Evolutionary conservation across 805 yeast genomes (phyloP), one percentile per base, ranked within the genome.

Genomic region (Metschnikowia rubicola): DNA sequence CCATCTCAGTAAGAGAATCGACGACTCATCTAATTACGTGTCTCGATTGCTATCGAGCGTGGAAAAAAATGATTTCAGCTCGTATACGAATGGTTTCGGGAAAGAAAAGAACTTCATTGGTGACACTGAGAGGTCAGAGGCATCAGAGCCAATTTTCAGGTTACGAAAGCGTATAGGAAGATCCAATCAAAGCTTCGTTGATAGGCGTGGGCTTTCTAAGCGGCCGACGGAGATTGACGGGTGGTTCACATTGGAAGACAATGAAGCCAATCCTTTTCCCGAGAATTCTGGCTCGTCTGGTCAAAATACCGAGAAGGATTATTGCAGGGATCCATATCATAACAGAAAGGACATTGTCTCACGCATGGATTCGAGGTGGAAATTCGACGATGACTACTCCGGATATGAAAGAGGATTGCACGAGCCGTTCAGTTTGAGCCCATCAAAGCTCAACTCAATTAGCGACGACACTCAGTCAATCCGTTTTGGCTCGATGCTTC

Each of bases 401-500:
- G 78, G 70, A 44, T 58, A 57, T 49, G 69, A 70, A 37, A 56
- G 51, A 41, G 73, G 72, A 6, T 48, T 63, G 11, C 52, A 59
- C 39, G 74, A 70, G 36, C 86, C 85, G 32, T 73, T 88, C 46
- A 75, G 83, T 49, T 76, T 79, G 49, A 96, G 89, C 64, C 97
- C 97, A 0, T 83, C 96, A 0, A 77, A 79, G 46, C 74, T 91
- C 57, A 91, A 91, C 61, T 85, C 86, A 53, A 88, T 91, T 36
- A 80, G 89, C 11, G 84, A 84, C 44, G 92, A 84, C 43, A 90
- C 97, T 1, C 97, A 91, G 66, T 83, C 87, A 1, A 87, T 92
- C 30, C 74, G 97, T 50, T 91, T 91, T 67, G 96, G 97, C 8
- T 81, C 96, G 7, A 90, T 90, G 97, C 67, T 92, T 30, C 73